Percentiles rank a stretch among this genome's conserved stretches.
Conservation (phyloP, 768 basidiomycete species). For the Infundibulicybe gibba region DNA sequence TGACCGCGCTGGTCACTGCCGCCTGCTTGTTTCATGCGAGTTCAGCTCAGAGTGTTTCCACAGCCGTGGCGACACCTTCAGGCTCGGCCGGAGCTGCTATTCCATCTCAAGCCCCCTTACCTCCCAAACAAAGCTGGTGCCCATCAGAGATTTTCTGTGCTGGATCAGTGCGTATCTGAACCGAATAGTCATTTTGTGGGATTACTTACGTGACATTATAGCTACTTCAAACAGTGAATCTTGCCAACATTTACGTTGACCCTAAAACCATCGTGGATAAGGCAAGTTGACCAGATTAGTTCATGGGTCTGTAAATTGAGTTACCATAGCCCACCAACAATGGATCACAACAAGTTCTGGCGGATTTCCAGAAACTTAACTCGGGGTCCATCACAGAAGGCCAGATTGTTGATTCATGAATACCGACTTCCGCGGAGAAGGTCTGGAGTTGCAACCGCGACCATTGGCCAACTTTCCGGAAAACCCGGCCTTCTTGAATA, state of each 20-base stretch:
- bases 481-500: conserved; percentile 64
- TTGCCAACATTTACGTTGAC: conserved; percentile 73
- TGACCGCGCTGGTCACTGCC: conserved; percentile 14
- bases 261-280: conserved; percentile 89
- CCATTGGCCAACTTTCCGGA: conserved; percentile 57
- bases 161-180: conserved; percentile 50
- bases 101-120: conserved; percentile 62
- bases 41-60: conserved; percentile 15
- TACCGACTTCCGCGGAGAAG: conserved; percentile 78
- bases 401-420: conserved; percentile 68
- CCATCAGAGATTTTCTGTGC: conserved; percentile 75
- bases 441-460: conserved; percentile 71
- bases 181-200: conserved; percentile 3
- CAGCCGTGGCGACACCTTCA: conserved; percentile 16
- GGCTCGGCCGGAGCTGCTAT: conserved; percentile 41
- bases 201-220: conserved; percentile 22
- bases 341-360: conserved; percentile 58
- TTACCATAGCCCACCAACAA: conserved; percentile 65
- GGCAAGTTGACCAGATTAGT: conserved; percentile 18
- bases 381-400: conserved; percentile 54
- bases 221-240: conserved; percentile 83
- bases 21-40: conserved; percentile 11
- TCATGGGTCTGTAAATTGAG: neutral
- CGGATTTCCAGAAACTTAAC: conserved; percentile 55
- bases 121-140: conserved; percentile 77